Evolutionary conservation across 805 yeast species (phyloP).

Genomic region (Grigorovia humatica): DNA sequence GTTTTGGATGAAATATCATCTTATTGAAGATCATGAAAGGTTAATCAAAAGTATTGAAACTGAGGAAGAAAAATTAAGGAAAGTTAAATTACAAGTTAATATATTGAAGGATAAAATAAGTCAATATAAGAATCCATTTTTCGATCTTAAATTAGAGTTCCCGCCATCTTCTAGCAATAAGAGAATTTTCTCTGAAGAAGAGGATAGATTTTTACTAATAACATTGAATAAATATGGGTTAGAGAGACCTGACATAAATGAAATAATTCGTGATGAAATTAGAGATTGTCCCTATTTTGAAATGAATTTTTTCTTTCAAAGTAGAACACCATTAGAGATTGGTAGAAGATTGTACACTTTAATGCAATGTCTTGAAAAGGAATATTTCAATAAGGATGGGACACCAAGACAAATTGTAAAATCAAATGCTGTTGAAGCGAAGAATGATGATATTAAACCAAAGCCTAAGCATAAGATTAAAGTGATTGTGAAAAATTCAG

Average conservation of each 20-base stretch:
- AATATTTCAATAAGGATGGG: conserved; percentile 21
- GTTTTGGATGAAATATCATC: conserved; percentile 72
- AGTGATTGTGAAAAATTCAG: not conserved
- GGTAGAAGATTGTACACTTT: conserved; percentile 76
- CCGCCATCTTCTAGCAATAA: conserved; percentile 51
- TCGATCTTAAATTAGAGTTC: conserved; percentile 58
- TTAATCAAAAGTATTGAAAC: conserved; percentile 70
- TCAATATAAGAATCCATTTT: conserved; percentile 67
- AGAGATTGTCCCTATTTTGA: conserved; percentile 69
- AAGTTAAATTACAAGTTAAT: conserved; percentile 60
- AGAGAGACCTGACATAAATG: conserved; percentile 71
- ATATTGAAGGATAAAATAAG: conserved; percentile 68
- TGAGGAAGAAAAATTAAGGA: conserved; percentile 78
- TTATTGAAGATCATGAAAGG: conserved; percentile 83
- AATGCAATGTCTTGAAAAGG: conserved; percentile 65
- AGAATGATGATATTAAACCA: too few species aligned
- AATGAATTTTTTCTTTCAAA: conserved; percentile 81
- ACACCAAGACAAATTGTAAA: not conserved
- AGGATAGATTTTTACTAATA: conserved; percentile 77
- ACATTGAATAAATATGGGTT: conserved; percentile 73
- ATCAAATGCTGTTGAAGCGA: too few species aligned
- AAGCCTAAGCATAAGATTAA: not conserved
- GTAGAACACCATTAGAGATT: conserved; percentile 70
- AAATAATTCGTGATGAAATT: conserved; percentile 65
- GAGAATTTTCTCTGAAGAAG: conserved; percentile 75